Conservation (phyloP, 208 protist genomes). For the Trypanosoma caninum region DNA sequence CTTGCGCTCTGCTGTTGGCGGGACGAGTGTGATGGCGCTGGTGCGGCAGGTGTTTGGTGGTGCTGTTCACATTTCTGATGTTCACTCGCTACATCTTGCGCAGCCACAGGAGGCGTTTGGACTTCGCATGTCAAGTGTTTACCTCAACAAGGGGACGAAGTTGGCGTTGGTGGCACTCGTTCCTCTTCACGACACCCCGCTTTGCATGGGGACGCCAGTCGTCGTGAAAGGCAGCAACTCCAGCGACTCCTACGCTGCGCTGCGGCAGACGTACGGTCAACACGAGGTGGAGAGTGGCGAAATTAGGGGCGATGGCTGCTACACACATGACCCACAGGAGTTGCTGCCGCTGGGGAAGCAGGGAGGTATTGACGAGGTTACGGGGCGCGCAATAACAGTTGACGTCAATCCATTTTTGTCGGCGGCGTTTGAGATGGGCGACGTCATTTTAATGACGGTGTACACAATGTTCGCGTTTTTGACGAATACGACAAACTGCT, state of each 20-base stretch:
- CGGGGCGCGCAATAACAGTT: slow-evolving; percentile 49
- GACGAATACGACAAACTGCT: slow-evolving; percentile 66
- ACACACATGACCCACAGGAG: slow-evolving; percentile 63
- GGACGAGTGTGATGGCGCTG: slow-evolving; percentile 79
- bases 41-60: slow-evolving; percentile 86
- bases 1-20: slow-evolving; percentile 62
- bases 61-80: slow-evolving; percentile 37
- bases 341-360: slow-evolving; percentile 69
- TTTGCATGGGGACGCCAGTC: slow-evolving; percentile 72
- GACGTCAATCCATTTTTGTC: slow-evolving; percentile 75
- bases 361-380: slow-evolving; percentile 45
- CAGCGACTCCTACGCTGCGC: slow-evolving; percentile 42
- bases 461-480: slow-evolving; percentile 86
- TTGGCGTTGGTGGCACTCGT: slow-evolving; percentile 70
- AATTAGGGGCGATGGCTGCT: slow-evolving; percentile 78
- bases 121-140: slow-evolving; percentile 76
- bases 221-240: slow-evolving; percentile 79
- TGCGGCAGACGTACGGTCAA: slow-evolving; percentile 81
- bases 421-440: slow-evolving; percentile 60
- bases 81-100: slow-evolving; percentile 75
- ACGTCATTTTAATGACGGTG: slow-evolving; percentile 76
- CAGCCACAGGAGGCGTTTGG: slow-evolving; percentile 61
- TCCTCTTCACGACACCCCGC: slow-evolving; percentile 75
- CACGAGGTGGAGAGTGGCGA: slow-evolving; percentile 72
- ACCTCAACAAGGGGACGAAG: slow-evolving; percentile 74